phyloP scores from a whole-genome alignment of 2,329 filamentous ascomycete species.

The Kalmusia sp. region DNA sequence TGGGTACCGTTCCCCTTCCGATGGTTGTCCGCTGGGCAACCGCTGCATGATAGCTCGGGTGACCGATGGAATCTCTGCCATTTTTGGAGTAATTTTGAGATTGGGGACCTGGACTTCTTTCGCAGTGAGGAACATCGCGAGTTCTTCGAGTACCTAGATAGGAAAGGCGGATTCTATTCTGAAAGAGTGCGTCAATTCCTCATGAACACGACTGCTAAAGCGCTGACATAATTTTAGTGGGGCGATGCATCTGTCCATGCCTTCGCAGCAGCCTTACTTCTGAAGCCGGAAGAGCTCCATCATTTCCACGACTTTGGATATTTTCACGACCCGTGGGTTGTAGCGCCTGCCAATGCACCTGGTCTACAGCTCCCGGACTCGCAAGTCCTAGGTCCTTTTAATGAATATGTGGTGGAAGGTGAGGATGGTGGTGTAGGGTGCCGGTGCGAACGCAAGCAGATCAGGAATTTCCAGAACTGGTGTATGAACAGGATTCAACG shows the following conservation, averaged over 20 bases:
- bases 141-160: constrained; percentile 82
- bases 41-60: constrained; percentile 72
- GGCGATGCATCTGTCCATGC: constrained; percentile 95
- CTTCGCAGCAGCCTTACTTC: constrained; percentile 86
- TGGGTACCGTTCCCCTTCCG: constrained; percentile 26
- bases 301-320: constrained; percentile 99
- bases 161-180: background rate
- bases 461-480: constrained; percentile 6
- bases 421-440: constrained; percentile 1
- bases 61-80: constrained; percentile 96
- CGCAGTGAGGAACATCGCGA: constrained; percentile 85
- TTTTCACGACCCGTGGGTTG: constrained; percentile 54
- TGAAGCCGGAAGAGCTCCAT: constrained; percentile 84
- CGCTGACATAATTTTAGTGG: constrained; percentile 60
- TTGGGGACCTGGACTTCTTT: constrained; percentile 91
- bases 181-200: too few species aligned
- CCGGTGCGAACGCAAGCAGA: constrained; percentile 3
- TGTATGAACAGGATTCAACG: constrained; percentile 4
- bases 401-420: background rate
- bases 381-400: background rate
- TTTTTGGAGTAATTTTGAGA: constrained; percentile 98
- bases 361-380: background rate
- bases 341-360: constrained; percentile 1
- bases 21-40: constrained; percentile 10
- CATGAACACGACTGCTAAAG: too few species aligned